Evolutionary conservation across 2,329 filamentous ascomycete species (phyloP), one percentile per base, ranked within the genome.

Genomic region (Dryadomyces quercus-mongolicae): DNA sequence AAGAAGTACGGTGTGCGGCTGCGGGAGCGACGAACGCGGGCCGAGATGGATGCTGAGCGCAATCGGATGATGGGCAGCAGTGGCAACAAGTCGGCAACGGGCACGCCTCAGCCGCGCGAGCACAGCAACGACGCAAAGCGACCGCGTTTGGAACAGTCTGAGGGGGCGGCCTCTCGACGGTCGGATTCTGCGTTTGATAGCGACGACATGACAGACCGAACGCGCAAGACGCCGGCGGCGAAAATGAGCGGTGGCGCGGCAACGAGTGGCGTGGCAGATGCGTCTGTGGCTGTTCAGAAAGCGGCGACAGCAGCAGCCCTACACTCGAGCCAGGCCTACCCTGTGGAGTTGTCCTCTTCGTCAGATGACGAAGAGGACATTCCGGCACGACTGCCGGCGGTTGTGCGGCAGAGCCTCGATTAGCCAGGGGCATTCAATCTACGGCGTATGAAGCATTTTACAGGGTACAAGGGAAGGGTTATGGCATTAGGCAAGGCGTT

Each of bases 1-100:
- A 81, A 78, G 62, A 79, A 73, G 56, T 81, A 74, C 56, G 78
- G 78, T n/a, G 76, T 82, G 36, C 70, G 71, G 1, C 68, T 81
- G 15, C 71, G 75, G 0, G 69, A 73, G 58, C 67, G 76, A 13
- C 73, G 77, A 0, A 72, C 71, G 2, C 72, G 63, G 56, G 68
- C 67, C 0, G 73, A 75, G 56, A 73, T 78, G 16, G 67, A 72
- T 2, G 68, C 69, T 0, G 70, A 73, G 56, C 64, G 62, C 9
- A 66, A 71, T n/a, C 71, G 72, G 10, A 64, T 67, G 52, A 61
- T 72, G 31, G 64, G 63, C 12, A 16, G 16, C 16, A 16, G 15
- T 44, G 16, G 12, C 12, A n/a, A 5, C 38, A n/a, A 42, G 16
- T 42, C 38, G 38, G 12, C 38, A 12, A n/a, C 12, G 12, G 38